Evolutionary conservation across 2,329 filamentous ascomycete species (phyloP).

Genomic region (Stagonosporopsis cucurbitacearum): DNA sequence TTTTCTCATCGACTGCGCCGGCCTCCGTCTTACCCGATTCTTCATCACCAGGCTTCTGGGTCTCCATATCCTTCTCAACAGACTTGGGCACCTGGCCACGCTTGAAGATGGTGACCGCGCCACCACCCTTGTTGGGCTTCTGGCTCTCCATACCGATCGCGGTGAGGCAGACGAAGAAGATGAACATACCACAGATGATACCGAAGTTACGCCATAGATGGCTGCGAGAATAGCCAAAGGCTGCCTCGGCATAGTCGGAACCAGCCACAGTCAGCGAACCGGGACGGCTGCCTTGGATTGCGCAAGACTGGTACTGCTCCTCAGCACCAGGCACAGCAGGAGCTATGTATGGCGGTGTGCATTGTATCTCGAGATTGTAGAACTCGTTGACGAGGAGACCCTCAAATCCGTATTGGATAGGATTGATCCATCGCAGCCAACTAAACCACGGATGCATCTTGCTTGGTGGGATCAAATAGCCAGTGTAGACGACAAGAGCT

Average conservation of each 20-base stretch:
- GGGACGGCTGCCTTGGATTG: conserved; percentile 63
- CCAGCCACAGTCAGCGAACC: conserved; percentile 62
- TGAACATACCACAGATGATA: conserved; percentile 59
- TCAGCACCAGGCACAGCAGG: conserved; percentile 57
- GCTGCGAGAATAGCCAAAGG: conserved; percentile 61
- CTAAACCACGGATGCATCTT: conserved; percentile 52
- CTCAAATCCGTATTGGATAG: conserved; percentile 73
- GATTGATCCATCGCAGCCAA: conserved; percentile 56
- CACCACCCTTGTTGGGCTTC: conserved; percentile 67
- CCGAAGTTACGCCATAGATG: conserved; percentile 69
- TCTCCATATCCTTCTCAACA: conserved; percentile 64
- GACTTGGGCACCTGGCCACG: conserved; percentile 67
- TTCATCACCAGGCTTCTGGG: conserved; percentile 57
- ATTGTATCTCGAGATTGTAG: conserved; percentile 62
- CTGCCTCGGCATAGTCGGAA: conserved; percentile 61
- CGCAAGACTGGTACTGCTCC: conserved; percentile 63
- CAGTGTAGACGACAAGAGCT: conserved; percentile 49
- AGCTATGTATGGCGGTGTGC: conserved; percentile 62
- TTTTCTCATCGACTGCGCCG: conserved; percentile 32
- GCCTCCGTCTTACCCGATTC: conserved; percentile 56
- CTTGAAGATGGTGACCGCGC: conserved; percentile 67
- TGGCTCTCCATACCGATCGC: conserved; percentile 54
- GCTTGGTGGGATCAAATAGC: conserved; percentile 48
- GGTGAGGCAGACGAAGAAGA: conserved; percentile 57
- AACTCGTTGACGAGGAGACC: conserved; percentile 75